Base-by-base conservation (phyloP, 2,329 filamentous ascomycete species). In the Cyphellophora attinorum region DNA sequence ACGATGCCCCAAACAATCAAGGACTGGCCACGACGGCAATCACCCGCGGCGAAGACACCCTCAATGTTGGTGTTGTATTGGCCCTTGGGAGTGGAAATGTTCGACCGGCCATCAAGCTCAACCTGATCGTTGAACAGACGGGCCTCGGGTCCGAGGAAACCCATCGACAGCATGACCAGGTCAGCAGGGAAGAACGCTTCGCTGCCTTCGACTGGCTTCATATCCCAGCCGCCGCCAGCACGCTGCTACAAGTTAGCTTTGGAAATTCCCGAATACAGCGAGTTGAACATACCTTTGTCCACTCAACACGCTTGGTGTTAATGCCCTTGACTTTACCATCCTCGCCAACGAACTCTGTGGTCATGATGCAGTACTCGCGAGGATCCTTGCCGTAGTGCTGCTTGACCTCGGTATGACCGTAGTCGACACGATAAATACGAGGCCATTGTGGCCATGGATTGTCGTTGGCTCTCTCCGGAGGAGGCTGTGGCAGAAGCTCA, bases 391-490 rank as follows among this genome's bases (percentile, higher is more conserved):
- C 89, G 68, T 88, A 89, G 68, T 95, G 88, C 49, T 89, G 86
- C 61, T 89, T 86, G 52, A 95, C 89, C 62, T 96, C 89, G 11
- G 81, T 81, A 69, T 96, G 89, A 37, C 89, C 89, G 55, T 96
- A 96, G 64, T 96, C 89, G n/a, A 95, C 84, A 51, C 89, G 86
- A 73, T 94, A 95, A 58, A 95, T 88, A 53, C 88, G 84, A 38
- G 89, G 89, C 88, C 89, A 96, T 64, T 95, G 89, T 6, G 89
- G 89, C 89, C 89, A 96, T 43, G 89, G 89, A 70, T 96, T 96
- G 63, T 95, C 89, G 44, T 77, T 75, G 45, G 84, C 86, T 64
- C 89, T 85, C 71, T 93, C 81, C 40, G 83, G 76, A 5, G 88
- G 85, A 49, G 89, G 89, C 63, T 95, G 86, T 18, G 89, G 89